A percentile compares a stretch with the other conserved stretches of the same genome.
Evolutionary conservation across 257 asterid species (phyloP).

Genomic region (Buddleja alternifolia): DNA sequence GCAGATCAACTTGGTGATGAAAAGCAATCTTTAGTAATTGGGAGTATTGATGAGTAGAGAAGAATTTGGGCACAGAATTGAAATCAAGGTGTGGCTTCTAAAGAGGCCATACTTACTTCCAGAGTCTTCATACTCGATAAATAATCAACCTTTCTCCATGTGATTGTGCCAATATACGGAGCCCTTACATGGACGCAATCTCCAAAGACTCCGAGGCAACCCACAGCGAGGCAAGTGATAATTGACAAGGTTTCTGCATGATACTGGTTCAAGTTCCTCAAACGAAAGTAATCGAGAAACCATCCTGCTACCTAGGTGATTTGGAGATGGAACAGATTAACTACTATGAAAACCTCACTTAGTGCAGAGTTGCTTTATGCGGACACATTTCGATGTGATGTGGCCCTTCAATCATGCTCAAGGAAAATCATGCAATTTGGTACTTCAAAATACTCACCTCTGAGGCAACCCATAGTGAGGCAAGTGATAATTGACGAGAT

Average conservation of each 20-base stretch:
- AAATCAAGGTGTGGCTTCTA: too few species aligned
- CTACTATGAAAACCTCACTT: too few species aligned
- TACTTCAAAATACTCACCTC: conserved; percentile 50
- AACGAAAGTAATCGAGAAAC: conserved; percentile 42
- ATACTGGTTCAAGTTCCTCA: conserved; percentile 78
- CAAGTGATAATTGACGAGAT: conserved; percentile 67
- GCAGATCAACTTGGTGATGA: too few species aligned
- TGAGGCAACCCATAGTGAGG: conserved; percentile 75
- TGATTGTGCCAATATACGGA: too few species aligned
- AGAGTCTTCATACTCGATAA: too few species aligned
- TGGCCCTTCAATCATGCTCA: too few species aligned
- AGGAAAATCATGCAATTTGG: not conserved
- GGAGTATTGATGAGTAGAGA: too few species aligned
- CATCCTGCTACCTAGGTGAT: not conserved
- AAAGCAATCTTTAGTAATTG: too few species aligned
- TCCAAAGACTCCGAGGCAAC: conserved; percentile 80
- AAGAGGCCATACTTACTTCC: too few species aligned
- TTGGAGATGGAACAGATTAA: not conserved
- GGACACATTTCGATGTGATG: conserved; percentile 74
- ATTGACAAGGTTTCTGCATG: conserved; percentile 68
- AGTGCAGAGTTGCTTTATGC: conserved; percentile 85
- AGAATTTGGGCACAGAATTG: too few species aligned
- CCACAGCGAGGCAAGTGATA: conserved; percentile 77
- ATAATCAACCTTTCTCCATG: too few species aligned
- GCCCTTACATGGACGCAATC: too few species aligned